Conservation (phyloP, 2,329 filamentous ascomycete genomes). For the Podosphaera aphanis region DNA sequence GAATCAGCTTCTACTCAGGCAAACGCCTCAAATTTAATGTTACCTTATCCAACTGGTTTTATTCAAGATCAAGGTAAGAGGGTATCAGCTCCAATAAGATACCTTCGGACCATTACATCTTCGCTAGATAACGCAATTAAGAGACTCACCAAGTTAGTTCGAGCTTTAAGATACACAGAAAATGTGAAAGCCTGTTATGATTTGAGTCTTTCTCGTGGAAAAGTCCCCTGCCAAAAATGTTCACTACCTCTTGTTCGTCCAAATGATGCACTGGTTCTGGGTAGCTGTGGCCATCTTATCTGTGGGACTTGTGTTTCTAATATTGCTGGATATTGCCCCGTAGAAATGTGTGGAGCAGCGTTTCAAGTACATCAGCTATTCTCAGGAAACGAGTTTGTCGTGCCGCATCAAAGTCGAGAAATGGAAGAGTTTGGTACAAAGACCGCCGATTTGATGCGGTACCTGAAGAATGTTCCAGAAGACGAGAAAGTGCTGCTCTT, state of each 20-base stretch:
- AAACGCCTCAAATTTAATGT: not conserved
- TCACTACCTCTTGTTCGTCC: not conserved
- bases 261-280: conserved; percentile 19
- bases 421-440: conserved; percentile 22
- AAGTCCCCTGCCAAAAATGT: not conserved
- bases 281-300: conserved; percentile 27
- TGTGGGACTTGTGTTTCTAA: conserved; percentile 15
- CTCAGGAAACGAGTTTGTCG: not conserved
- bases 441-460: conserved; percentile 21
- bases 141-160: not conserved
- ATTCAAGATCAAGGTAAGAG: not conserved
- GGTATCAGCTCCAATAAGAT: not conserved
- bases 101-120: not conserved
- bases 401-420: not conserved
- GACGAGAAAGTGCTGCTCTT: conserved; percentile 31
- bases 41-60: not conserved
- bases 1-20: not conserved
- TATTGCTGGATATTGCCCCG: not conserved
- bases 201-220: not conserved
- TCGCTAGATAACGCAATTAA: not conserved
- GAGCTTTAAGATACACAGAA: not conserved
- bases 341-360: conserved; percentile 1
- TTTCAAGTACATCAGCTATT: conserved; percentile 1
- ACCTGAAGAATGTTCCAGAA: conserved; percentile 19
- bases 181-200: not conserved